Percentiles rank a stretch among this genome's conserved stretches.
phyloP scores from a whole-genome alignment of 1,284 basidiomycete species.

The Macrocystidia cucumis region DNA sequence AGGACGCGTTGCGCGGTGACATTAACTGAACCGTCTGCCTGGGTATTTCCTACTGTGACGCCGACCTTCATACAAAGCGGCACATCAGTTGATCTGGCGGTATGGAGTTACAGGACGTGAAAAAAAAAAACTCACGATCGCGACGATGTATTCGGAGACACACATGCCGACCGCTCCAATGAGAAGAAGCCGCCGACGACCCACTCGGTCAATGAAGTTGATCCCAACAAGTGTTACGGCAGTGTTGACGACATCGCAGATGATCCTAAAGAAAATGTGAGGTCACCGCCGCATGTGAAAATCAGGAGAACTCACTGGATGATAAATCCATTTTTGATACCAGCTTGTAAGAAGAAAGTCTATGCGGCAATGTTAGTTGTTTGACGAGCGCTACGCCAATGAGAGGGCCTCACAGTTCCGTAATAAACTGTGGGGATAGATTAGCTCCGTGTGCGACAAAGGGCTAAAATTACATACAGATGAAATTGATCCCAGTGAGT shows the following conservation, averaged over 20 bases:
- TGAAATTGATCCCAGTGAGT: slow-evolving; percentile 26
- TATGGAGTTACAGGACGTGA: not conserved
- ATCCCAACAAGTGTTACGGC: slow-evolving; percentile 56
- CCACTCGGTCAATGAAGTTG: slow-evolving; percentile 49
- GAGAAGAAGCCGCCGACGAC: slow-evolving; percentile 61
- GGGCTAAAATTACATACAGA: slow-evolving; percentile 14
- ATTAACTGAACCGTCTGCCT: slow-evolving; percentile 20
- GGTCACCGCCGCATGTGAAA: not conserved
- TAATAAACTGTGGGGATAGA: slow-evolving; percentile 18
- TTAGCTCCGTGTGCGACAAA: not conserved
- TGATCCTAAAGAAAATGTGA: slow-evolving; percentile 23
- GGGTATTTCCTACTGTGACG: slow-evolving; percentile 14
- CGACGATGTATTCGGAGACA: slow-evolving; percentile 56
- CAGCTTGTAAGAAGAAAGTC: slow-evolving; percentile 22
- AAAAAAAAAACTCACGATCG: slow-evolving; percentile 37
- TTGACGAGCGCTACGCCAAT: not conserved
- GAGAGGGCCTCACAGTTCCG: slow-evolving; percentile 16
- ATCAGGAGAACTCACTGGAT: slow-evolving; percentile 12
- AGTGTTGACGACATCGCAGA: slow-evolving; percentile 60
- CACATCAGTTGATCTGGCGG: no score
- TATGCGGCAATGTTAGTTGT: slow-evolving; percentile 1
- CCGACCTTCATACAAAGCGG: slow-evolving; percentile 24
- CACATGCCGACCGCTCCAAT: slow-evolving; percentile 55
- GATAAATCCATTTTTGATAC: slow-evolving; percentile 19
- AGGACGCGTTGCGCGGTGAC: slow-evolving; percentile 35